Base-by-base conservation (phyloP, 1,284 basidiomycete species). In the Ganoderma leucocontextum region DNA sequence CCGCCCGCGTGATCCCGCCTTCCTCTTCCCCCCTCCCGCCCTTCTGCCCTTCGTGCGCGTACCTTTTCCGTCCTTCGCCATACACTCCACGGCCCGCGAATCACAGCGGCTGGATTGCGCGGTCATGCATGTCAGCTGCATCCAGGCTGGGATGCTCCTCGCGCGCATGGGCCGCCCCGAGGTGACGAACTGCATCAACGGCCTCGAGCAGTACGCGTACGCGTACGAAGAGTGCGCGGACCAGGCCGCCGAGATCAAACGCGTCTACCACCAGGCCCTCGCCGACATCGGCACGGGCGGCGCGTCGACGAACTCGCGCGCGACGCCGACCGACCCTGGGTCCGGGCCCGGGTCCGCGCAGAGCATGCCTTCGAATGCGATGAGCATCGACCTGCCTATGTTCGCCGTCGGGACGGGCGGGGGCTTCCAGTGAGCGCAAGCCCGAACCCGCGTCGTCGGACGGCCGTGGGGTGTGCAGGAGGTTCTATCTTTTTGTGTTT, bases 181-280 rank as follows among this genome's bases (percentile, higher is more conserved):
- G 80, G 92, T 93, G 33, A 81, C 86, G 65, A 91, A 92, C 74
- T 96, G 95, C 77, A 91, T 97, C 73, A 88, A 86, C 10, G 96
- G 93, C 6, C 84, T 98, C 57, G 87, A 93, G 74, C 96, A 98
- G 80, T 97, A 97, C 78, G 92, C 90, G 74, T 87, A 90, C 74
- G 91, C 92, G 22, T 94, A 94, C 74, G 95, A 95, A 76, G 94
- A 96, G 75, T 91, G 93, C 60, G 92, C 90, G 65, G 92, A 94
- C 39, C 88, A 92, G 73, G 92, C 94, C 1, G 83, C 85, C 44
- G 88, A 92, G 73, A 91, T 94, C 78, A 83, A 82, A 65, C 85
- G 86, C 29, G 77, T 85, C 17, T 93, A 87, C 75, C 79, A 81
- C 22, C 79, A 81, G 58, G 85, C 87, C 5, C 78, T 81, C 17